Conservation (phyloP, 768 basidiomycete genomes). For the Hypholoma fasciculare region DNA sequence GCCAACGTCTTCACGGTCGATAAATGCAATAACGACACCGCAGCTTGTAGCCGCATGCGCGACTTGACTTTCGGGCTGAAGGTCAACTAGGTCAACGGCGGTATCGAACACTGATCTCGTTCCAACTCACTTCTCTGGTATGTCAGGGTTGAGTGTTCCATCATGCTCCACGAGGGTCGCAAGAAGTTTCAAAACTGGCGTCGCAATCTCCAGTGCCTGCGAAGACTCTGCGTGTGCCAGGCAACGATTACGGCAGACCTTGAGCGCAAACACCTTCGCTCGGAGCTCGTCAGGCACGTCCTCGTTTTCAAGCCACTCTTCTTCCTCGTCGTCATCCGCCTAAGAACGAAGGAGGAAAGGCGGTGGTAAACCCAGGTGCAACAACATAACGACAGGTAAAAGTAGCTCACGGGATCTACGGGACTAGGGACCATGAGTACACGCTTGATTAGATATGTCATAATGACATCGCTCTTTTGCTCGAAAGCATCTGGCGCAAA, state of each 20-base stretch:
- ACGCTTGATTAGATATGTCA: conserved; percentile 68
- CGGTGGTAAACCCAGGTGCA: no score
- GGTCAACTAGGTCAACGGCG: conserved; percentile 24
- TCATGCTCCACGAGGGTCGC: conserved; percentile 65
- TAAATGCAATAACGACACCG: conserved; percentile 78
- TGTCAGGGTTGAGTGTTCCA: conserved; percentile 56
- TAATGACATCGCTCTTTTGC: conserved; percentile 71
- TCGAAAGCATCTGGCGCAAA: conserved; percentile 77
- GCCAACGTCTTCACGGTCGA: conserved; percentile 60
- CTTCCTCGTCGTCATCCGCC: conserved; percentile 34
- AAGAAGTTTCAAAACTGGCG: conserved; percentile 78
- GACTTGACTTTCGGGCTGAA: conserved; percentile 52
- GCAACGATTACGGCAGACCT: conserved; percentile 81
- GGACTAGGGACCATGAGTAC: conserved; percentile 61
- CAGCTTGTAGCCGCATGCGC: conserved; percentile 83
- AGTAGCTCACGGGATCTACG: conserved; percentile 42
- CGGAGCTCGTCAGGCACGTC: conserved; percentile 56
- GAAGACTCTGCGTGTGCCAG: conserved; percentile 63
- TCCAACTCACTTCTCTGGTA: conserved; percentile 45
- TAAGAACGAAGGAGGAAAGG: conserved; percentile 18
- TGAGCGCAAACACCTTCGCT: conserved; percentile 76
- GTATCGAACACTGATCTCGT: no score
- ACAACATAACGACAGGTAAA: neutral
- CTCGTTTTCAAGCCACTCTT: conserved; percentile 79
- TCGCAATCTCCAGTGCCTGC: conserved; percentile 63